Base-by-base conservation (phyloP, 2,329 filamentous ascomycete genomes). In the Thelonectria rubi region DNA sequence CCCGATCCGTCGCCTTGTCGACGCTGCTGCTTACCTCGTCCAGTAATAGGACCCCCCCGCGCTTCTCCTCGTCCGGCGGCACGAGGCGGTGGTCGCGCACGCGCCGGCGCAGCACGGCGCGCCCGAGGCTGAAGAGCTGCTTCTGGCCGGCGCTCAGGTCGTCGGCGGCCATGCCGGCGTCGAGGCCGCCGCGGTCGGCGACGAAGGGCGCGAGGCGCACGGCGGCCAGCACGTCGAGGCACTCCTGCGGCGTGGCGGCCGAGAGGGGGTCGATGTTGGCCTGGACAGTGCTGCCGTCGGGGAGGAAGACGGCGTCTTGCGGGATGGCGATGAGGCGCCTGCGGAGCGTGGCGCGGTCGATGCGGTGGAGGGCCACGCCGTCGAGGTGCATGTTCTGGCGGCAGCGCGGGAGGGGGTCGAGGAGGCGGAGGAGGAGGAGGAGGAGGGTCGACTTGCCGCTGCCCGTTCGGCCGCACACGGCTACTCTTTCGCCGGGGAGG, bases 91-190 rank as follows among this genome's bases (percentile, higher is more conserved):
- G 63, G 10, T 71, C 66, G 2, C 69, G 65, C 1, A 71, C 64
- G 1, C 68, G 53, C 2, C 69, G 59, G 5, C 82, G 75, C 8
- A 90, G 72, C 17, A 90, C 78, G 0, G 86, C 88, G 0, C 87
- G 75, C 0, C 84, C 87, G 1, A 91, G 79, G 64, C 83, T 87
- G 66, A 91, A 88, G 0, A 91, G 78, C 68, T 91, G 88, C 46
- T 82, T 82, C 72, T 91, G 88, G 0, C 88, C 88, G 34, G 84
- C 81, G 5, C 81, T 84, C 6, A 88, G 76, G 52, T 79, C 76
- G 7, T 83, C 78, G 2, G 80, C 75, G n/a, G 78, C 77, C 64
- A 89, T 79, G 2, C 60, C 65, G 0, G 71, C 70, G 3, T 69
- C 63, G 0, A 81, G 63, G 0, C 78, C 78, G 3, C 78, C 78